Conservation (phyloP, 164 flowering plant genomes). For the Piper longum region DNA sequence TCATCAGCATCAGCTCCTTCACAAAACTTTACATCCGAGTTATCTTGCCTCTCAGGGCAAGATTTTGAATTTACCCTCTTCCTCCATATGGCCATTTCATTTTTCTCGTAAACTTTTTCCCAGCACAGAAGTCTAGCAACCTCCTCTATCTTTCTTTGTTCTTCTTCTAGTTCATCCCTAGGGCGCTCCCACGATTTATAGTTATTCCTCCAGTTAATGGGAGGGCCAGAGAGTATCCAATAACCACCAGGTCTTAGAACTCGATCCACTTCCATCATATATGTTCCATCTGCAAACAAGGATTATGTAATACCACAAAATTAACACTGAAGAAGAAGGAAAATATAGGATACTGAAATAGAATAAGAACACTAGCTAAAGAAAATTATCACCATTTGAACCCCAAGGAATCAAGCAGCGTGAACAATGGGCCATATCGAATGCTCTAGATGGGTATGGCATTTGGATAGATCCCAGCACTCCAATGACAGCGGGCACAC, state of each 20-base stretch:
- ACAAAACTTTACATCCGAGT: conserved; percentile 31
- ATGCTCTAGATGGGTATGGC: conserved; percentile 80
- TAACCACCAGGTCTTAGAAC: conserved; percentile 92
- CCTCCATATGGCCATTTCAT: conserved; percentile 72
- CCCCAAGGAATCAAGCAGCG: conserved; percentile 92
- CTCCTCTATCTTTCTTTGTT: conserved; percentile 64
- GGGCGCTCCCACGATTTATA: conserved; percentile 74
- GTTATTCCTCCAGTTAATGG: conserved; percentile 69
- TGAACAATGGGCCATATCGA: conserved; percentile 95
- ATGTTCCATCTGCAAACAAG: conserved; percentile 48
- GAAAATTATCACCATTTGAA: conserved; percentile 36
- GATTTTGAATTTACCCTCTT: conserved; percentile 44
- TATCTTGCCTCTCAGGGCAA: conserved; percentile 36
- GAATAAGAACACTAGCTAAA: neutral
- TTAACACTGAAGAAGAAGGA: neutral
- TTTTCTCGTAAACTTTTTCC: conserved; percentile 56
- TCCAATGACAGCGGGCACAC: conserved; percentile 92
- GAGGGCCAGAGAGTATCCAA: conserved; percentile 92
- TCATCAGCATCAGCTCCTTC: conserved; percentile 35
- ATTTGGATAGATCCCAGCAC: conserved; percentile 70
- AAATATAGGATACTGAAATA: neutral
- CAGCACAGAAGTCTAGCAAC: conserved; percentile 62
- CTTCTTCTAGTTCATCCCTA: conserved; percentile 61
- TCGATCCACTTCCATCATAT: conserved; percentile 86
- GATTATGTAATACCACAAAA: conserved; percentile 1